A percentile compares a stretch with the other conserved stretches of the same genome.
Evolutionary conservation across 1,284 basidiomycete species (phyloP).

Genomic region (Heterobasidion annosum): DNA sequence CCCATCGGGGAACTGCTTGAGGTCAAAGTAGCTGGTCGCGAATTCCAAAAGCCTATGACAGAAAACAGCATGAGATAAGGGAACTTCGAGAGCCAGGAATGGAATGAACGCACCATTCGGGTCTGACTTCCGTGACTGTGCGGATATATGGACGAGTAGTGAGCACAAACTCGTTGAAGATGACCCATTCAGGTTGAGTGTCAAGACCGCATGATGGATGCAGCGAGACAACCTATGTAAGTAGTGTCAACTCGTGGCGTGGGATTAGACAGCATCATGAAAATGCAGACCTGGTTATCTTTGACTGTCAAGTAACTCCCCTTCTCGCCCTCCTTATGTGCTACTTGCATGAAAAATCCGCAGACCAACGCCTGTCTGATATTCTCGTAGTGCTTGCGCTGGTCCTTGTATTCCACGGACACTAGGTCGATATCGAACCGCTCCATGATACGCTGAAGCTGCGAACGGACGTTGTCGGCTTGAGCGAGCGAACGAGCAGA

Average conservation of each 20-base stretch:
- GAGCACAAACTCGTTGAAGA: conserved; percentile 97
- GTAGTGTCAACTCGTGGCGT: not conserved
- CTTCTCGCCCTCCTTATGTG: conserved; percentile 93
- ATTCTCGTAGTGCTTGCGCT: conserved; percentile 72
- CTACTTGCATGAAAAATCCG: conserved; percentile 99
- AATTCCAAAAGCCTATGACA: conserved; percentile 73
- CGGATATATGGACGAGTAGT: conserved; percentile 89
- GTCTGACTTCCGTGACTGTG: conserved; percentile 82
- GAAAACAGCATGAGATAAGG: not conserved
- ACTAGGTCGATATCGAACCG: conserved; percentile 79
- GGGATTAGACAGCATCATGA: not conserved
- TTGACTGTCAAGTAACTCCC: conserved; percentile 84
- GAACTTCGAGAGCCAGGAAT: not conserved
- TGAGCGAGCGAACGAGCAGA: conserved; percentile 80
- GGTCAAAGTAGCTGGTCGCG: conserved; percentile 75
- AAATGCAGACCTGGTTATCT: conserved; percentile 70
- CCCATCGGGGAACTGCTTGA: conserved; percentile 56
- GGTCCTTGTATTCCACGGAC: conserved; percentile 55
- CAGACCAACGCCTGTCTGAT: conserved; percentile 84
- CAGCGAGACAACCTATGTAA: conserved; percentile 68
- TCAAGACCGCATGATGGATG: conserved; percentile 93
- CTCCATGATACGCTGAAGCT: conserved; percentile 92
- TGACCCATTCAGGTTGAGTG: conserved; percentile 91
- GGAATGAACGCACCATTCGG: conserved; percentile 69
- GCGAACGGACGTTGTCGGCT: conserved; percentile 93